phyloP scores from a whole-genome alignment of 306 rosid species.

The Gastrolobium bilobum region DNA sequence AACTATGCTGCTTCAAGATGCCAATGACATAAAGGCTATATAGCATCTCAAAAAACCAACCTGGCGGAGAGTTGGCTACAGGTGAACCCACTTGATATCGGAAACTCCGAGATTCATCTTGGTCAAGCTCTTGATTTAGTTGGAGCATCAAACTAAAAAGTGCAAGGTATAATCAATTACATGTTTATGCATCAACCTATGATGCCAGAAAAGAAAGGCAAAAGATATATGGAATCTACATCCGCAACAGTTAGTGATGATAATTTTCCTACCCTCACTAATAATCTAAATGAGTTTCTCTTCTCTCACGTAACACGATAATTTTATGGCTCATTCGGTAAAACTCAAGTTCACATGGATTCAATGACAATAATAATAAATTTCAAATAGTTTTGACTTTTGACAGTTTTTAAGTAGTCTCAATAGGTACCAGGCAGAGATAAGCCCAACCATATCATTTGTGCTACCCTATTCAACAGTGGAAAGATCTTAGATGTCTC shows the following conservation, averaged over 20 bases:
- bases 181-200: constrained; percentile 5
- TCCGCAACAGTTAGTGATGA: constrained; percentile 2
- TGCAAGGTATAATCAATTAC: constrained; percentile 37
- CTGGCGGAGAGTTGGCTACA: constrained; percentile 90
- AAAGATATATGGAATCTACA: constrained; percentile 26
- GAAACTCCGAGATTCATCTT: constrained; percentile 83
- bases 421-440: constrained; percentile 1
- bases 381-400: constrained; percentile 8
- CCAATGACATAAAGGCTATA: constrained; percentile 22
- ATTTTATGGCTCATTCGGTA: background rate
- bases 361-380: constrained; percentile 12
- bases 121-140: constrained; percentile 94
- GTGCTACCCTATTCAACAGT: constrained; percentile 24
- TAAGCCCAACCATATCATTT: background rate
- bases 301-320: constrained; percentile 1
- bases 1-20: constrained; percentile 19
- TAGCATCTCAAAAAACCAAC: constrained; percentile 58
- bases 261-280: constrained; percentile 23
- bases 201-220: constrained; percentile 38
- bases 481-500: constrained; percentile 12
- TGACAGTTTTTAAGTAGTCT: constrained; percentile 21
- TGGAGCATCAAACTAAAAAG: constrained; percentile 86
- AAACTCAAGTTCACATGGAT: constrained; percentile 1
- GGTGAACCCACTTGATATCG: constrained; percentile 93
- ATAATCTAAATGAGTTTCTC: constrained; percentile 1